Evolutionary conservation across 176 grass and related monocot species (phyloP).

Genomic region (Musa schizocarpa): DNA sequence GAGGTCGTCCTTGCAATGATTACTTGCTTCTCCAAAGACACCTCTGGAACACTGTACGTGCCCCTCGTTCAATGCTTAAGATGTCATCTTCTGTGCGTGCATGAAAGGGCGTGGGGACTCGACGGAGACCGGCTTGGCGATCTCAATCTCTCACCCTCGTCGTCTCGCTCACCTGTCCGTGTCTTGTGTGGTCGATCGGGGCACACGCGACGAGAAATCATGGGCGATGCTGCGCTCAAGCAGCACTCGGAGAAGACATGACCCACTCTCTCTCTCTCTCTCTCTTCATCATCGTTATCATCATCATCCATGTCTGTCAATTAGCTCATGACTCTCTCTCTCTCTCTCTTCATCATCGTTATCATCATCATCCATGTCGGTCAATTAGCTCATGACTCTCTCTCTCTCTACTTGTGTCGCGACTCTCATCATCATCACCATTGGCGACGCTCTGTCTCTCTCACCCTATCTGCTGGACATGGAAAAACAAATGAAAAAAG

Average conservation of each 20-base stretch:
- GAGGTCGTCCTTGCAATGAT: neutral
- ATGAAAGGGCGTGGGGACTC: neutral
- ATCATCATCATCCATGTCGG: too few relatives aligned
- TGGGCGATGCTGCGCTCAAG: neutral
- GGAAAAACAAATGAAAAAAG: too few relatives aligned
- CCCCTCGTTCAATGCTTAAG: neutral
- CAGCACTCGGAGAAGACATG: neutral
- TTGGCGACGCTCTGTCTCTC: neutral
- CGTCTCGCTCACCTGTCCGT: neutral
- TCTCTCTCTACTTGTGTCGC: neutral
- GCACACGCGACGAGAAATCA: constrained; percentile 42
- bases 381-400: neutral
- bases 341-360: neutral
- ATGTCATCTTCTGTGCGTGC: too few relatives aligned
- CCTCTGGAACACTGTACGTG: neutral
- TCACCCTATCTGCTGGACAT: neutral
- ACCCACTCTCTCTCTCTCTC: neutral
- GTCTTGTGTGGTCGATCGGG: constrained; percentile 49
- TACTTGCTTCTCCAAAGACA: neutral
- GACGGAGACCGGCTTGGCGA: neutral
- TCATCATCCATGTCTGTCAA: too few relatives aligned
- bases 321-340: neutral
- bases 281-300: neutral
- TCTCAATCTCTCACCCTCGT: neutral
- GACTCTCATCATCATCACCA: neutral